Conservation (phyloP, 1,284 basidiomycete species). For the Leccinum fallax region DNA sequence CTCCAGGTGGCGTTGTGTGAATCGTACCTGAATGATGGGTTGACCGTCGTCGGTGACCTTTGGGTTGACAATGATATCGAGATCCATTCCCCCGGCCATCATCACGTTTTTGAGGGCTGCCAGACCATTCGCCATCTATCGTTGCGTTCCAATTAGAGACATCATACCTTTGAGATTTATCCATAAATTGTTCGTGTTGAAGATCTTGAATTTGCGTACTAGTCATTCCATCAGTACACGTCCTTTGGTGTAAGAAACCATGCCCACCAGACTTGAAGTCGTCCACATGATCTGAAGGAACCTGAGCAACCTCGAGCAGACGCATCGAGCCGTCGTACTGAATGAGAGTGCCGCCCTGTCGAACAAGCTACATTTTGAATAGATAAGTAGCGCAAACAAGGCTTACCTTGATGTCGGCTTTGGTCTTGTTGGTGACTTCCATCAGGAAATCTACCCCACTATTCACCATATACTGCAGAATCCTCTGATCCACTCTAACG, state of each 20-base stretch:
- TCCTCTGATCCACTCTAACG: slow-evolving; percentile 72
- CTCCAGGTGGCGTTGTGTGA: slow-evolving; percentile 3
- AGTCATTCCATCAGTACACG: background rate
- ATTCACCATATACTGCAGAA: slow-evolving; percentile 89
- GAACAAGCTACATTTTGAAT: background rate
- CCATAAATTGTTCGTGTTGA: slow-evolving; percentile 98
- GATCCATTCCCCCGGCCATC: slow-evolving; percentile 87
- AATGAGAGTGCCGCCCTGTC: slow-evolving; percentile 91
- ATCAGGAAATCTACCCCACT: slow-evolving; percentile 88
- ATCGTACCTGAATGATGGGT: slow-evolving; percentile 68
- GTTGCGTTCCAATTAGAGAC: background rate
- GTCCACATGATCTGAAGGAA: slow-evolving; percentile 94
- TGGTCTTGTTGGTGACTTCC: slow-evolving; percentile 99
- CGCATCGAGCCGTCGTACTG: slow-evolving; percentile 94
- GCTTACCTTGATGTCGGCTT: slow-evolving; percentile 81
- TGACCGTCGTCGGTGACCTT: slow-evolving; percentile 86
- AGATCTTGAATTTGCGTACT: slow-evolving; percentile 89
- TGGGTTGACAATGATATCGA: slow-evolving; percentile 92
- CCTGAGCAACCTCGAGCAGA: slow-evolving; percentile 96
- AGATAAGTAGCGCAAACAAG: background rate
- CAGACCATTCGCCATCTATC: slow-evolving; percentile 8
- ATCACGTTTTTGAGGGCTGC: slow-evolving; percentile 88
- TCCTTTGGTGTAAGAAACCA: background rate
- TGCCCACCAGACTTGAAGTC: slow-evolving; percentile 84
- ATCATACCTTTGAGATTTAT: slow-evolving; percentile 78